Evolutionary conservation across 192 early-diverging fungal genomes (phyloP), one percentile per base, ranked within the genome.

Genomic region (Chytriomyces hyalinus): DNA sequence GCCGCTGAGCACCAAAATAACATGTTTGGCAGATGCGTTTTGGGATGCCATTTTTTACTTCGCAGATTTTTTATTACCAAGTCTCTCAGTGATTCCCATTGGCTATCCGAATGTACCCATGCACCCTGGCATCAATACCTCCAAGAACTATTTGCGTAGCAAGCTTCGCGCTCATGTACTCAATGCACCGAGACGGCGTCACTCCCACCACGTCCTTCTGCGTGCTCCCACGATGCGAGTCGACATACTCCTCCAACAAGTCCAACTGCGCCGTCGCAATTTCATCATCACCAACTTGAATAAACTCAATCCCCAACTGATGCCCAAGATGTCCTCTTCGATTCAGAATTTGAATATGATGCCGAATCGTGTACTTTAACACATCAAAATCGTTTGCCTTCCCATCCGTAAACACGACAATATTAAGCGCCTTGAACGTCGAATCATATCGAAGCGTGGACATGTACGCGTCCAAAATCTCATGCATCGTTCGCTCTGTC

Each of bases 1-100:
- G 28, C 98, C 98, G 0, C 95, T 97, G 26, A 99, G 91, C 10
- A 99, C 92, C 7, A 99, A 86, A n/a, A 98, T 84, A 67, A 96
- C 96, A 83, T 96, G 93, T 81, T 93, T 93, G 57, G 71, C 71
- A 26, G 69, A 28, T n/a, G 67, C 13, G n/a, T 15, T 45, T 13
- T 15, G 67, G 17, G 67, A 68, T 3, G 1, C 36, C 36, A 36
- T 36, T 36, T 36, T 36, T 36, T 36, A 36, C n/a, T 36, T 36
- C 1, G 4, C 36, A 1, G 36, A 36, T 36, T 36, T 36, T 36
- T 36, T 0, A 1, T 0, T 2, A 36, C 36, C 36, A 36, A 36
- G 36, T 36, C 36, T 36, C 36, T 36, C 36, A 36, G 36, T 36
- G 36, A 36, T 36, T 36, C 36, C 36, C 36, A 36, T 36, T 4